Conservation (phyloP, 495 filamentous ascomycete species). For the Neurospora cerealis region DNA sequence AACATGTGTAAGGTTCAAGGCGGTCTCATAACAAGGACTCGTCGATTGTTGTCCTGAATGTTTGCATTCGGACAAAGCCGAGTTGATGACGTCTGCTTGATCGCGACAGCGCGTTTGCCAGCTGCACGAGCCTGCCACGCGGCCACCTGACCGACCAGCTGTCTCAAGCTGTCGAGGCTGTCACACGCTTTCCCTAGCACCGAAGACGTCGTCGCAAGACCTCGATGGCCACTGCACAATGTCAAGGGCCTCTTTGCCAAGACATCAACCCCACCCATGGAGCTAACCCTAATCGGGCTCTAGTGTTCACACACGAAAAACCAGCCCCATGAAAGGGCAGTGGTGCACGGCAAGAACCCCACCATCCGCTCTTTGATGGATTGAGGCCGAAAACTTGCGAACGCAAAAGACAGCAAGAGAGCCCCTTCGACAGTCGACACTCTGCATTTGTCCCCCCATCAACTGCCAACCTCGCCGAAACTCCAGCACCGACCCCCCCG, state of each 20-base stretch:
- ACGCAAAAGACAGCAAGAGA: neutral
- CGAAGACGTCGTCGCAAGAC: neutral
- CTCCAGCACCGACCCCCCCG: neutral
- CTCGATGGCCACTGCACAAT: neutral
- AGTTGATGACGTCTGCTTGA: conserved; percentile 14
- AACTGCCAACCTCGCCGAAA: conserved; percentile 1
- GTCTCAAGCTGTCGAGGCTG: neutral
- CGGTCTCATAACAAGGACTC: neutral
- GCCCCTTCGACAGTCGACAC: neutral
- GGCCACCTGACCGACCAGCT: conserved; percentile 18
- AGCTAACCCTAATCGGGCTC: neutral
- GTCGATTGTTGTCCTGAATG: neutral
- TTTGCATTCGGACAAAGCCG: neutral
- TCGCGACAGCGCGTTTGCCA: conserved; percentile 6
- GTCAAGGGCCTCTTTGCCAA: neutral
- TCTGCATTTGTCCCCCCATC: neutral
- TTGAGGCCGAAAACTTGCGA: neutral
- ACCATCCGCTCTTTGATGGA: neutral
- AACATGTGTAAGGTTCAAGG: too few relatives aligned
- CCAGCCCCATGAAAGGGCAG: neutral
- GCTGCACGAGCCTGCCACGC: conserved; percentile 16
- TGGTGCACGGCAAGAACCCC: neutral
- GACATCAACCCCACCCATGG: neutral
- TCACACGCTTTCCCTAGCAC: neutral
- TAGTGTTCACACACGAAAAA: conserved; percentile 6